Percentiles rank a stretch among this genome's conserved stretches.
phyloP scores from a whole-genome alignment of 306 rosid genomes.

The Arachis hypogaea region DNA sequence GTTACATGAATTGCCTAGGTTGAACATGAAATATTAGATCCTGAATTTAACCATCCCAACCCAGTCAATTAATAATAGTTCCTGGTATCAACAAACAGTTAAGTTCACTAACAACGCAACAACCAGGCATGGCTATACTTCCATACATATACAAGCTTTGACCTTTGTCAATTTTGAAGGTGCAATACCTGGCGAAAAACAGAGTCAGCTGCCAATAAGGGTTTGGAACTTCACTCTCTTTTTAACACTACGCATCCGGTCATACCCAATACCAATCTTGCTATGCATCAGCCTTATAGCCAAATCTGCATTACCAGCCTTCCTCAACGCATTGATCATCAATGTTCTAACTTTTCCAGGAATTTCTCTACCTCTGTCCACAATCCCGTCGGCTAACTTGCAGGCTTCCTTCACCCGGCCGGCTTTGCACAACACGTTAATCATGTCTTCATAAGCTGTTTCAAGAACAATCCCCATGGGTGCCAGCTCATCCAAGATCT shows the following conservation, averaged over 20 bases:
- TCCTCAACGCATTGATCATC: constrained; percentile 82
- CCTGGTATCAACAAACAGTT: constrained; percentile 9
- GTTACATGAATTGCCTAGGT: not conserved
- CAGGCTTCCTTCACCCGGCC: constrained; percentile 85
- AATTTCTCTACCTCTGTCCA: constrained; percentile 86
- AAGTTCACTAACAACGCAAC: not conserved
- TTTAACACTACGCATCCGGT: constrained; percentile 71
- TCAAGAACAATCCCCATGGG: constrained; percentile 84
- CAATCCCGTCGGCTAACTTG: constrained; percentile 92
- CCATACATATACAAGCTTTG: constrained; percentile 1
- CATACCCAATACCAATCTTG: constrained; percentile 93
- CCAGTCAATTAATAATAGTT: not conserved
- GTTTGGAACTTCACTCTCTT: constrained; percentile 78
- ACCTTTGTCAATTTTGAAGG: constrained; percentile 17
- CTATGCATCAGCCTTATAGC: constrained; percentile 90
- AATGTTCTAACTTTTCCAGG: constrained; percentile 77
- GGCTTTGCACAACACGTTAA: constrained; percentile 73
- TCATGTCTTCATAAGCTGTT: constrained; percentile 82
- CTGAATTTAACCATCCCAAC: constrained; percentile 14
- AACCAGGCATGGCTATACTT: not conserved
- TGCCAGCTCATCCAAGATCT: constrained; percentile 84
- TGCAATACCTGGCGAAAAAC: constrained; percentile 26
- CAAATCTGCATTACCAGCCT: constrained; percentile 77
- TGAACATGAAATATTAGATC: constrained; percentile 11
- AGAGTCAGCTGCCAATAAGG: constrained; percentile 50